Percentiles rank a stretch among this genome's conserved stretches.
Evolutionary conservation across 257 asterid genomes (phyloP).

Genomic region (Solanum bulbocastanum): DNA sequence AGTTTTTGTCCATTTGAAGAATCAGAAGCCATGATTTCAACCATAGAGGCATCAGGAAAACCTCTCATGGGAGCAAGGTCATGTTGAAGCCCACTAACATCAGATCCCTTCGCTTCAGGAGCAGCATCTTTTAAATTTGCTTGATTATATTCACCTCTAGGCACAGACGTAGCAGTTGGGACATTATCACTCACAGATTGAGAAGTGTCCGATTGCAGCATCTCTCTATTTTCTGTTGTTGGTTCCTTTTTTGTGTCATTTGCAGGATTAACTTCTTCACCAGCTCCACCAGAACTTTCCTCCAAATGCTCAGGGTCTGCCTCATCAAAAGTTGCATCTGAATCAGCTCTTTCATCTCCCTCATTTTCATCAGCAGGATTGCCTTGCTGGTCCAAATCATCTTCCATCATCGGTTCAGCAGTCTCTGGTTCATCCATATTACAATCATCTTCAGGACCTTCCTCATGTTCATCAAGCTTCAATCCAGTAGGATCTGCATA

Average conservation of each 20-base stretch:
- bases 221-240: constrained; percentile 22
- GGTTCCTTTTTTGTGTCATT: constrained; percentile 31
- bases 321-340: constrained; percentile 35
- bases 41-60: constrained; percentile 42
- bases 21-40: constrained; percentile 44
- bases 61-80: constrained; percentile 55
- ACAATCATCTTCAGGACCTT: constrained; percentile 30
- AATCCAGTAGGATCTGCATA: constrained; percentile 56
- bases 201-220: constrained; percentile 21
- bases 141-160: constrained; percentile 23
- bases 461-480: constrained; percentile 43
- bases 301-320: constrained; percentile 25
- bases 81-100: constrained; percentile 27
- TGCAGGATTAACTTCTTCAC: constrained; percentile 30
- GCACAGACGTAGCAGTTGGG: constrained; percentile 25
- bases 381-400: constrained; percentile 29
- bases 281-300: constrained; percentile 31
- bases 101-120: constrained; percentile 37
- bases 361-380: constrained; percentile 26
- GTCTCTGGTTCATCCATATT: constrained; percentile 27
- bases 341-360: constrained; percentile 19
- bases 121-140: constrained; percentile 35
- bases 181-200: constrained; percentile 16
- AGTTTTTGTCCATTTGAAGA: constrained; percentile 34
- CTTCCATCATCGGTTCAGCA: constrained; percentile 54